These are phyloP conservation scores for Paraconiothyrium sp. DNA, from an alignment of 2,329 filamentous ascomycete genomes.

Conservation along the genomic window DNA sequence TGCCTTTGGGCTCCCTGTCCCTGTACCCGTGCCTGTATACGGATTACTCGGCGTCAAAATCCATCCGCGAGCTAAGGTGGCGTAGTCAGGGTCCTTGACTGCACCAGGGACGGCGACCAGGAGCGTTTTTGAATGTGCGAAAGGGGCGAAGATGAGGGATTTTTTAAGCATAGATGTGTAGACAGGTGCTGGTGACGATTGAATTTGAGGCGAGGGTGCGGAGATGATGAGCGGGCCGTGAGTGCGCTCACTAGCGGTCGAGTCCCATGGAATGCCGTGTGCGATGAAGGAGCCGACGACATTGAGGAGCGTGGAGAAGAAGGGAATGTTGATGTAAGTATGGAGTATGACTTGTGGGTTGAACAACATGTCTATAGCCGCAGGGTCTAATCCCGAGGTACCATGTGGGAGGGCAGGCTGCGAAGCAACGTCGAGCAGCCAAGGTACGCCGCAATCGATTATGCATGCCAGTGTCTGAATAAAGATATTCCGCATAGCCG, in stretches of 20 bases:
- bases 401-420: slow-evolving; percentile 33
- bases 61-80: slow-evolving; percentile 44
- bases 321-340: slow-evolving; percentile 41
- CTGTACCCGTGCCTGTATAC: slow-evolving; percentile 11
- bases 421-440: slow-evolving; percentile 48
- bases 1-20: slow-evolving; percentile 16
- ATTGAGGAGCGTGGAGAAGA: slow-evolving; percentile 17
- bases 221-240: slow-evolving; percentile 41
- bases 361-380: slow-evolving; percentile 36
- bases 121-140: slow-evolving; percentile 40
- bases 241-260: slow-evolving; percentile 39
- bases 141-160: slow-evolving; percentile 46
- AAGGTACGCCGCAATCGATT: slow-evolving; percentile 52
- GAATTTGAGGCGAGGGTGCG: slow-evolving; percentile 9
- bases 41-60: slow-evolving; percentile 47
- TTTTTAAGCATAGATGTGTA: slow-evolving; percentile 20
- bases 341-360: slow-evolving; percentile 49
- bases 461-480: slow-evolving; percentile 53
- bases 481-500: slow-evolving; percentile 53
- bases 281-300: slow-evolving; percentile 27
- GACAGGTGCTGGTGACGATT: background rate
- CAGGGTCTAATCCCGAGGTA: slow-evolving; percentile 20
- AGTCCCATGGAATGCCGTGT: slow-evolving; percentile 46
- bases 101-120: slow-evolving; percentile 44
- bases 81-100: slow-evolving; percentile 32